Evolutionary conservation across 106 monocot species (phyloP).

Genomic region (Ottelia alismoides): DNA sequence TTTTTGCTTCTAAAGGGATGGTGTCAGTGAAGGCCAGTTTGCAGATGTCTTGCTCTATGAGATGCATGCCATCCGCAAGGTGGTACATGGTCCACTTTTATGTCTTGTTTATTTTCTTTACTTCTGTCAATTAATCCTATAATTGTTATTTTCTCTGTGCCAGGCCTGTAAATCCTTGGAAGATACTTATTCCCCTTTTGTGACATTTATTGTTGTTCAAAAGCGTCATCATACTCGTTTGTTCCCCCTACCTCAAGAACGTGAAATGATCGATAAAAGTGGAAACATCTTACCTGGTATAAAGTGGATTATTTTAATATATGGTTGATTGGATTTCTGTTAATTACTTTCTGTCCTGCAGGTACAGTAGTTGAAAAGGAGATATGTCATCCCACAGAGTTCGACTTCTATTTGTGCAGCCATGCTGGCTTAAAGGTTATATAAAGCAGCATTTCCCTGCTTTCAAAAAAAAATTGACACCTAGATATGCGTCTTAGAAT

Average conservation of each 20-base stretch:
- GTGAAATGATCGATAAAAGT: constrained; percentile 40
- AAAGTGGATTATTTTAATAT: no score
- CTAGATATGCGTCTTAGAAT: neutral
- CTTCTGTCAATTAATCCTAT: no score
- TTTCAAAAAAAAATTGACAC: neutral
- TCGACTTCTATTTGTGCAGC: constrained; percentile 78
- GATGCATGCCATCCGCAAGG: constrained; percentile 51
- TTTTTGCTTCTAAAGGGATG: neutral
- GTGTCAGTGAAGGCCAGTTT: constrained; percentile 21
- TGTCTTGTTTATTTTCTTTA: no score
- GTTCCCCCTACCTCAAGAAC: constrained; percentile 19
- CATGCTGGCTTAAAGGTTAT: constrained; percentile 88
- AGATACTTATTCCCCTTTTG: constrained; percentile 32
- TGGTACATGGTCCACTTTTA: no score
- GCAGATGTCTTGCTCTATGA: constrained; percentile 42
- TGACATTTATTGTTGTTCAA: constrained; percentile 72
- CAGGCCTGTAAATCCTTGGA: constrained; percentile 56
- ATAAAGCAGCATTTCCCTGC: neutral
- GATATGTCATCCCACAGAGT: constrained; percentile 80
- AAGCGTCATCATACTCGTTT: constrained; percentile 70
- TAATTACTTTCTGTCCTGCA: neutral
- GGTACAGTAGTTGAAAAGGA: constrained; percentile 66
- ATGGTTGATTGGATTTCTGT: neutral
- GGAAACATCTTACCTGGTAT: constrained; percentile 55
- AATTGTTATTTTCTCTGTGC: no score